phyloP scores from a whole-genome alignment of 140 eudicot genomes.

The Cichorium intybus region DNA sequence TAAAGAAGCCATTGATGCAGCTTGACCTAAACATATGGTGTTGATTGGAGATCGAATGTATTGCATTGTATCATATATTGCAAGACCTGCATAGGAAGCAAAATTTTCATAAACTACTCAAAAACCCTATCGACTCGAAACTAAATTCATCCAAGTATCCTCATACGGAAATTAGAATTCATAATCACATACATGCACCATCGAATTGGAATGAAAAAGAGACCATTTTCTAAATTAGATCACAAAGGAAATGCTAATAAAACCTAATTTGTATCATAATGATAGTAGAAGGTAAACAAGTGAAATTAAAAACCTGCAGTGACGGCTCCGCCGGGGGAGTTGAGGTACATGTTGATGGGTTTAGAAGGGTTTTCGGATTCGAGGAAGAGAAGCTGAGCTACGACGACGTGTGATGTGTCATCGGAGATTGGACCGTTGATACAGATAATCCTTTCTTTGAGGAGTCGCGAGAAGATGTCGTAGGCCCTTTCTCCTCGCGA shows the following conservation, averaged over 20 bases:
- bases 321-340: slow-evolving; percentile 90
- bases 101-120: not conserved
- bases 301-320: slow-evolving; percentile 51
- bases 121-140: not conserved
- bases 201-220: not conserved
- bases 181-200: not conserved
- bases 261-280: slow-evolving; percentile 13
- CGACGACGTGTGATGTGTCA: slow-evolving; percentile 83
- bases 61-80: slow-evolving; percentile 87
- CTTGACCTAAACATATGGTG: slow-evolving; percentile 43
- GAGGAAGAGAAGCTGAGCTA: slow-evolving; percentile 82
- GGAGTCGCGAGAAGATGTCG: slow-evolving; percentile 87
- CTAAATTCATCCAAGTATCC: no score
- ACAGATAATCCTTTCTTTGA: slow-evolving; percentile 76
- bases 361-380: slow-evolving; percentile 91
- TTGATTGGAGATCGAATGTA: slow-evolving; percentile 79
- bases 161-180: not conserved
- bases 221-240: not conserved
- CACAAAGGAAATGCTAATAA: not conserved
- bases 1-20: slow-evolving; percentile 47
- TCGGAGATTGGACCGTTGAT: slow-evolving; percentile 90
- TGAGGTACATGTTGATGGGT: slow-evolving; percentile 83
- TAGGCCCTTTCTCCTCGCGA: slow-evolving; percentile 90
- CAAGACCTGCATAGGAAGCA: slow-evolving; percentile 63
- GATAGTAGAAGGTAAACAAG: not conserved